Conservation (phyloP, 2,329 filamentous ascomycete genomes). For the Arthrobotrys conoides region DNA sequence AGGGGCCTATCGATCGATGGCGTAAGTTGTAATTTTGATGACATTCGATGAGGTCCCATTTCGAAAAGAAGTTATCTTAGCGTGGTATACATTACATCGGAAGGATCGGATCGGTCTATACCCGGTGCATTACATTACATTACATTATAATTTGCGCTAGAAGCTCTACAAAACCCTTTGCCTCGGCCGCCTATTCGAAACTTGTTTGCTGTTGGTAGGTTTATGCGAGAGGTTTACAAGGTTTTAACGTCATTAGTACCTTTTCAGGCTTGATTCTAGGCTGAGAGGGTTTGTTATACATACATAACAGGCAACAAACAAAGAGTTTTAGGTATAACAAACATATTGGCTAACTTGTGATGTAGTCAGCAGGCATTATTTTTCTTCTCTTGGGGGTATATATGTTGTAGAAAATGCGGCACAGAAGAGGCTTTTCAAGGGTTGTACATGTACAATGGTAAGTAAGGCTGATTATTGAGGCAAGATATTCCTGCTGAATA, state of each 20-base stretch:
- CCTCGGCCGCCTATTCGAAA: neutral
- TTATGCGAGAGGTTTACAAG: conserved; percentile 17
- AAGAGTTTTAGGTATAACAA: conserved; percentile 19
- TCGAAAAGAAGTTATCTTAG: neutral
- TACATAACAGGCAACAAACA: conserved; percentile 28
- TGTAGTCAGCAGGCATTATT: conserved; percentile 22
- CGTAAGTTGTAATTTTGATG: conserved; percentile 25
- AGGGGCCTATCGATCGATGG: conserved; percentile 8
- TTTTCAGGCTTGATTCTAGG: conserved; percentile 25
- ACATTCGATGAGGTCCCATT: neutral
- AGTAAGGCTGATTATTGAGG: neutral
- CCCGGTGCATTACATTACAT: conserved; percentile 32
- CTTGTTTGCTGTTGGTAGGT: conserved; percentile 27
- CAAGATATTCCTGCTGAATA: neutral
- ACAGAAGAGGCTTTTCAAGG: conserved; percentile 28
- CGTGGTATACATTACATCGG: conserved; percentile 20
- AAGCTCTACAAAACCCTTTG: conserved; percentile 17
- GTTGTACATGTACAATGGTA: conserved; percentile 25
- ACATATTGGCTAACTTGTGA: conserved; percentile 14
- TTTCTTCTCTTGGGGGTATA: neutral
- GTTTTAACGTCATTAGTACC: conserved; percentile 10
- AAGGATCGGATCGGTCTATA: conserved; percentile 29
- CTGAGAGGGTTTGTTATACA: conserved; percentile 21
- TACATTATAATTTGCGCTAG: conserved; percentile 23
- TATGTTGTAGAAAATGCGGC: conserved; percentile 5